phyloP scores from a whole-genome alignment of 2,329 filamentous ascomycete genomes.

The Saccharata proteae region DNA sequence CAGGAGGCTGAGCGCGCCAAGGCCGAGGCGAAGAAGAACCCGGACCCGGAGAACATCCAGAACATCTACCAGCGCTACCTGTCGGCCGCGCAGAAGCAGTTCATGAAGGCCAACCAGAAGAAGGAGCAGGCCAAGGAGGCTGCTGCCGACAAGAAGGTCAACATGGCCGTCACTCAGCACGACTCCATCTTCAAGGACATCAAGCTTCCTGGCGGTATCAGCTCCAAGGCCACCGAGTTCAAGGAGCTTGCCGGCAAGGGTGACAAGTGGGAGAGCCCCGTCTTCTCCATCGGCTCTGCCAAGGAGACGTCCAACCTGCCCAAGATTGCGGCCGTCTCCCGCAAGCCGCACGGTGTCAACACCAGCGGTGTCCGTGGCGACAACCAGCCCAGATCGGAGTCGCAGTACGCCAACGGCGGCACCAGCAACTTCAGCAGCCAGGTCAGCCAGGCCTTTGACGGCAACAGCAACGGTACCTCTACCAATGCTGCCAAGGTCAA shows the following conservation, averaged over 20 bases:
- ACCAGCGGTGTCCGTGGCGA: constrained; percentile 21
- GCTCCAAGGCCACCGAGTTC: constrained; percentile 88
- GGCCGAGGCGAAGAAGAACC: constrained; percentile 48
- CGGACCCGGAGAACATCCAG: constrained; percentile 58
- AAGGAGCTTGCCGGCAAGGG: constrained; percentile 77
- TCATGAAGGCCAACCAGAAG: constrained; percentile 69
- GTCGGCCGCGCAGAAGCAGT: constrained; percentile 58
- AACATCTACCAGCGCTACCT: constrained; percentile 84
- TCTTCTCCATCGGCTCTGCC: constrained; percentile 79
- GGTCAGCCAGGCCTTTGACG: constrained; percentile 31
- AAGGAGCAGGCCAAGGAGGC: constrained; percentile 41
- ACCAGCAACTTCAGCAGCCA: constrained; percentile 34
- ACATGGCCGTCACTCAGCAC: constrained; percentile 73
- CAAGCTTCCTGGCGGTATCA: constrained; percentile 75
- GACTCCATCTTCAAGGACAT: constrained; percentile 90
- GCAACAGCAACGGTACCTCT: not conserved
- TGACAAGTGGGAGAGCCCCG: constrained; percentile 85
- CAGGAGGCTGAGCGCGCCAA: constrained; percentile 65
- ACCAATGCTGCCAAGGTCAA: not conserved
- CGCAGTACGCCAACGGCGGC: no score
- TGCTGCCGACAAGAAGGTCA: constrained; percentile 58
- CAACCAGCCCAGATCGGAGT: constrained; percentile 10
- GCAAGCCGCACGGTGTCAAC: constrained; percentile 45
- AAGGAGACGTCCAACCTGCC: constrained; percentile 63
- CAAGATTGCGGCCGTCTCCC: constrained; percentile 36